These are phyloP conservation scores for Cladosporium sp. DNA, from an alignment of 2,329 filamentous ascomycete genomes.

Conservation along the genomic window DNA sequence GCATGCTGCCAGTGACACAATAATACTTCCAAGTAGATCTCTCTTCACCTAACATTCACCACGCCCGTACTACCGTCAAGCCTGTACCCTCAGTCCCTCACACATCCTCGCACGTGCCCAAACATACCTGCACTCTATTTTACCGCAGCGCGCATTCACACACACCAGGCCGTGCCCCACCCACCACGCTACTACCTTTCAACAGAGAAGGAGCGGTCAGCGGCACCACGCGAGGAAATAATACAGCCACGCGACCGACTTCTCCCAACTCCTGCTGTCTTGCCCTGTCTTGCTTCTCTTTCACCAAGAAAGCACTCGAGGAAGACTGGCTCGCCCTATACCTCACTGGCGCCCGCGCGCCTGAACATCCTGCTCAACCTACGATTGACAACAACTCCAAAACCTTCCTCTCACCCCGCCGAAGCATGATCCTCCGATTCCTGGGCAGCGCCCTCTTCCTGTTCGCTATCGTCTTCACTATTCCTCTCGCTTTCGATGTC, in stretches of 20 bases:
- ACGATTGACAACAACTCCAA: neutral
- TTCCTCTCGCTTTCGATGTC: constrained; percentile 96
- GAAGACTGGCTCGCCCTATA: neutral
- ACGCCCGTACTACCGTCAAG: too few species aligned
- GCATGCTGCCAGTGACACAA: too few species aligned
- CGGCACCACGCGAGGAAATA: constrained; percentile 9
- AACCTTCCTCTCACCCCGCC: neutral
- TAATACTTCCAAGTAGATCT: too few species aligned
- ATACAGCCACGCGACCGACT: constrained; percentile 4
- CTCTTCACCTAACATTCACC: too few species aligned
- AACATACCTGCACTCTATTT: too few species aligned
- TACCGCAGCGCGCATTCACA: too few species aligned
- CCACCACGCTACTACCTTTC: too few species aligned
- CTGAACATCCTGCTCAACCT: neutral
- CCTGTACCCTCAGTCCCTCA: too few species aligned
- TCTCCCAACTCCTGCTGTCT: neutral
- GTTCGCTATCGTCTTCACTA: constrained; percentile 86
- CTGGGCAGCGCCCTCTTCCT: constrained; percentile 62
- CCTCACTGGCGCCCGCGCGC: constrained; percentile 7
- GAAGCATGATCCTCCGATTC: constrained; percentile 43
- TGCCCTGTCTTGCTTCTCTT: too few species aligned
- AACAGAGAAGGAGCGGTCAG: constrained; percentile 10
- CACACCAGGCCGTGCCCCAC: too few species aligned
- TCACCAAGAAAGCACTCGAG: neutral
- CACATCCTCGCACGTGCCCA: too few species aligned